Evolutionary conservation across 2,329 filamentous ascomycete genomes (phyloP).

Genomic region (Chalaropsis thielavioides): DNA sequence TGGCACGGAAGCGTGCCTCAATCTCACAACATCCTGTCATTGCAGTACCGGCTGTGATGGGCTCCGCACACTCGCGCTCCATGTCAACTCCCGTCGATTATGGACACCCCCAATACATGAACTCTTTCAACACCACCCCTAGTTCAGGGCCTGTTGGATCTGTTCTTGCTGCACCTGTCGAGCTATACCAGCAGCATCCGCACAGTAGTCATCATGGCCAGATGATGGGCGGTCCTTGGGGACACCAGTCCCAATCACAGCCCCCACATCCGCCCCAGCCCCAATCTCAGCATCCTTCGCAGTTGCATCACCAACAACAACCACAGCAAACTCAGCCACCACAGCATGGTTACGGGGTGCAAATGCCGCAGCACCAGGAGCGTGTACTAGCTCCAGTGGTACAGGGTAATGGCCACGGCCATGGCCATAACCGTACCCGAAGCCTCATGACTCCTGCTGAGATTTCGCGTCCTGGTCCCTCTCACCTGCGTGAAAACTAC

Average conservation of each 20-base stretch:
- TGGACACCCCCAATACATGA: conserved; percentile 3
- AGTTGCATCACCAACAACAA: not conserved
- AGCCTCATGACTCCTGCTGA: conserved; percentile 16
- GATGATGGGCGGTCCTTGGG: not conserved
- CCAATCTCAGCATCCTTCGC: not conserved
- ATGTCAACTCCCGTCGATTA: conserved; percentile 16
- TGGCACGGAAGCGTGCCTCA: conserved; percentile 36
- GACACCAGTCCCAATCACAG: not conserved
- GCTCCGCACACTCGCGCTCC: conserved; percentile 12
- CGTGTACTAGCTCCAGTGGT: not conserved
- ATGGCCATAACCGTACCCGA: conserved; percentile 14
- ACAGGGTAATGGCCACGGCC: not conserved
- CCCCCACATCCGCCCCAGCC: not conserved
- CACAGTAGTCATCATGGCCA: not conserved
- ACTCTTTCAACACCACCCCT: conserved; percentile 7
- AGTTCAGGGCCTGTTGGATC: conserved; percentile 4
- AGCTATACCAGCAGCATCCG: conserved; percentile 10
- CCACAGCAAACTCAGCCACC: conserved; percentile 3
- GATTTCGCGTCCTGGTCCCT: conserved; percentile 11
- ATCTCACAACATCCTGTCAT: conserved; percentile 45
- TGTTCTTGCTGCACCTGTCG: not conserved
- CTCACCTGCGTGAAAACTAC: conserved; percentile 14
- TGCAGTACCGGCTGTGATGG: conserved; percentile 28
- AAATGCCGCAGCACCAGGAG: not conserved
- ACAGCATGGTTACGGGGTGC: conserved; percentile 6